Evolutionary conservation across 2,329 filamentous ascomycete species (phyloP), one percentile per base, ranked within the genome.

Genomic region (Alternaria burnsii): DNA sequence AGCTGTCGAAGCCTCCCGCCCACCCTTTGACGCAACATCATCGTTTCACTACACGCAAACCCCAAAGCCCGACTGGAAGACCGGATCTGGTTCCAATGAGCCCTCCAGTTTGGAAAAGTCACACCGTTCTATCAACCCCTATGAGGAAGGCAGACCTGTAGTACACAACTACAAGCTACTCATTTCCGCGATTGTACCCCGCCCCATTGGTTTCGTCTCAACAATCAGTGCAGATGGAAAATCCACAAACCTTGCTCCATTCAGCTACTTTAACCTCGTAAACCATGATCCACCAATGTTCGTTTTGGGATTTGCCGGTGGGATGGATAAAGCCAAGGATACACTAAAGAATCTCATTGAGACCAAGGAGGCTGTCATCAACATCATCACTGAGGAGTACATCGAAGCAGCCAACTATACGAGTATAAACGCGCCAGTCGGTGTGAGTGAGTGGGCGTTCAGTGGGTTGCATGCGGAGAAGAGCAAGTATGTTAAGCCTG

Each of bases 121-220:
- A 1, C 92, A 97, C 80, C 79, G 94, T 66, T 82, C 89, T 73
- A 97, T 97, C 70, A 90, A 97, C 78, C 94, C 94, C 0, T 88
- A 94, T 76, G 89, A 85, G 57, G 82, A 88, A 28, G 91, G 89
- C 32, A 86, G 94, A 0, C 85, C 88, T 0, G 80, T 87, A 0
- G 80, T 83, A 1, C 88, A 86, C 81, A 97, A 97, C 84, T 97
- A 98, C 86, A 97, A 97, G 80, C 86, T 97, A 14, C 83, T 97
- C 62, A 97, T 97, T 78, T 91, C 88, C 18, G 88, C 88, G 65
- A 87, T 97, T 67, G 86, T 93, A 16, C 94, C 94, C 1, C 87
- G 94, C 12, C 94, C 94, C 12, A 90, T 97, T 46, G 87, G 87
- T 1, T 88, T 89, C 64, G 78, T 89, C 14, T 85, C 83, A 51